Evolutionary conservation across 768 basidiomycete genomes (phyloP), one percentile per base, ranked within the genome.

Genomic region (Russula griseocarnosa): DNA sequence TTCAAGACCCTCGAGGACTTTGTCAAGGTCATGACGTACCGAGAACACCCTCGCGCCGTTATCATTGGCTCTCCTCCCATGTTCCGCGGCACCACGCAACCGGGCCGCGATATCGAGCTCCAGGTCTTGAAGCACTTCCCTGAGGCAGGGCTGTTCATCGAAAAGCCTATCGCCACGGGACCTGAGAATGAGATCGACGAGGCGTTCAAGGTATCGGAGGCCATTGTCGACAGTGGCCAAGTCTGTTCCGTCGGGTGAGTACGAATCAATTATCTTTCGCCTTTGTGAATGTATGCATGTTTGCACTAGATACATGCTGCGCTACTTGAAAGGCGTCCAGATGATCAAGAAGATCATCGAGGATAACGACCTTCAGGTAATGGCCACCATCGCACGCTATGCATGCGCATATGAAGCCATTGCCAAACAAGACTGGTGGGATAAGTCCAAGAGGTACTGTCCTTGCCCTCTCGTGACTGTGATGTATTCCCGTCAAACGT

Each of bases 301-400:
- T 46, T 50, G 26, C 6, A 16, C 30, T n/a, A 92, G 92, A 63
- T 94, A 93, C 73, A 97, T 97, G 94, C 79, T 97, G 67, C 86
- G 94, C 67, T 95, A 96, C 77, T 81, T 96, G 70, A 89, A 88
- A 75, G 94, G 90, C 36, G 92, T 96, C 24, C 94, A 97, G 76
- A 88, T 86, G 83, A 97, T 98, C 92, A 95, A 96, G 78, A 83
- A 88, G 65, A 94, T 98, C 74, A 90, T 99, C 73, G 80, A 91
- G 71, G 93, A 96, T 67, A 98, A 98, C 74, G 84, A 92, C 71
- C 81, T 99, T 63, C 89, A 88, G 24, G 94, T 99, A 57, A 98
- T 98, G 95, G 82, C 88, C 52, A 98, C 96, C 40, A 86, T 95
- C 69, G 95, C 94, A 9, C 88, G 96, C 63, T 99, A 98, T 76